These are phyloP conservation scores for Starmerella davenportii DNA, from an alignment of 805 yeast genomes.

Conservation along the genomic window DNA sequence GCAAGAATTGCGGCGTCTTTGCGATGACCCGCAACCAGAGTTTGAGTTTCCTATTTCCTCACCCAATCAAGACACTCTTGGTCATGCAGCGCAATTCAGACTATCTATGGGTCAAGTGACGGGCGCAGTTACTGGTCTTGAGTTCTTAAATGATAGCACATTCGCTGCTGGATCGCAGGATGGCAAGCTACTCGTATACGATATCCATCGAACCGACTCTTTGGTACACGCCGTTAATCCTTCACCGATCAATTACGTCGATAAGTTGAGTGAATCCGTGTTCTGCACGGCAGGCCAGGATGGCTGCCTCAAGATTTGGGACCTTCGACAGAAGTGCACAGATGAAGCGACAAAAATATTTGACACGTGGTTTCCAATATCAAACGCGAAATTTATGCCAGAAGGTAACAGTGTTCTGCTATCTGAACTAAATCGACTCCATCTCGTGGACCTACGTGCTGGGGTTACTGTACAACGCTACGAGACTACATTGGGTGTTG, in stretches of 20 bases:
- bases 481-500: neutral
- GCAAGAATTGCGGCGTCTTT: slow-evolving; percentile 3
- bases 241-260: slow-evolving; percentile 28
- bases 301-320: slow-evolving; percentile 12
- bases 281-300: slow-evolving; percentile 9
- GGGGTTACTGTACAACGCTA: slow-evolving; percentile 1
- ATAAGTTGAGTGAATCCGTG: slow-evolving; percentile 79
- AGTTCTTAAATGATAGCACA: slow-evolving; percentile 6
- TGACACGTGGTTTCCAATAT: neutral
- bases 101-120: slow-evolving; percentile 8
- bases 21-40: neutral
- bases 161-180: slow-evolving; percentile 10
- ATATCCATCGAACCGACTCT: slow-evolving; percentile 55
- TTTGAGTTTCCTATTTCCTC: slow-evolving; percentile 1
- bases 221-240: neutral
- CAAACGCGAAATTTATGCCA: slow-evolving; percentile 4
- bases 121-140: slow-evolving; percentile 8
- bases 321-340: slow-evolving; percentile 3
- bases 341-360: neutral
- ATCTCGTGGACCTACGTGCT: slow-evolving; percentile 11
- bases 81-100: slow-evolving; percentile 4
- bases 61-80: neutral
- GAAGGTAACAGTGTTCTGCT: slow-evolving; percentile 7
- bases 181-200: slow-evolving; percentile 46
- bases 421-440: slow-evolving; percentile 1